A percentile compares a stretch with the other conserved stretches of the same genome.
These are phyloP conservation scores for Suhomyces panamericanus DNA, from an alignment of 1,139 yeast species.

Conservation along the genomic window DNA sequence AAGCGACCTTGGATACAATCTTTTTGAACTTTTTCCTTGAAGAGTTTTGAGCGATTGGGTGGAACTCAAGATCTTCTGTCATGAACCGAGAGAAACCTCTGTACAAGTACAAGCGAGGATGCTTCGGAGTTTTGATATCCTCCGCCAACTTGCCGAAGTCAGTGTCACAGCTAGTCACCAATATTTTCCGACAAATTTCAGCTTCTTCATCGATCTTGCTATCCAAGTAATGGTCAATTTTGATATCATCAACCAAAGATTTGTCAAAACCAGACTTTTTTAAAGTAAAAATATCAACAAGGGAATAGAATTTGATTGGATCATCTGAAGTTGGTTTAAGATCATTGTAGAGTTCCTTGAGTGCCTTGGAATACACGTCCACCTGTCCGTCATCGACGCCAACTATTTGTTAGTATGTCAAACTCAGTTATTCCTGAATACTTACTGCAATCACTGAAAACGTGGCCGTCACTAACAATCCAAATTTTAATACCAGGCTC, in stretches of 20 bases:
- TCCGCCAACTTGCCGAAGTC: constrained; percentile 36
- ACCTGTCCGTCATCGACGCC: constrained; percentile 55
- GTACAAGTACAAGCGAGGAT: constrained; percentile 52
- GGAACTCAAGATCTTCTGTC: constrained; percentile 54
- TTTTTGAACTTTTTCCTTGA: constrained; percentile 54
- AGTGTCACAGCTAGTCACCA: constrained; percentile 42
- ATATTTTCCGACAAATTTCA: constrained; percentile 39
- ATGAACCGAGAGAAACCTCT: constrained; percentile 61
- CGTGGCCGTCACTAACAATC: constrained; percentile 68
- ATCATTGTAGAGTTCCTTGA: constrained; percentile 40
- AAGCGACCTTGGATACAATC: constrained; percentile 53
- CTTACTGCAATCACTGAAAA: constrained; percentile 60
- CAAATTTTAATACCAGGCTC: constrained; percentile 56
- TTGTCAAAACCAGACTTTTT: constrained; percentile 19
- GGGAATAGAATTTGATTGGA: constrained; percentile 34
- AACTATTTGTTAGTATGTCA: constrained; percentile 22
- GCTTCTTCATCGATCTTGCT: constrained; percentile 37
- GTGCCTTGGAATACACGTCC: constrained; percentile 45
- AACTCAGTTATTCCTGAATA: constrained; percentile 2
- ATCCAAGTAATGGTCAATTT: constrained; percentile 34
- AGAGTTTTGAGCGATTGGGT: constrained; percentile 35
- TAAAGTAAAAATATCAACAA: constrained; percentile 38
- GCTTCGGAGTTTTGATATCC: constrained; percentile 42
- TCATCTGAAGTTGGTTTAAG: constrained; percentile 29
- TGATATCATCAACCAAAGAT: constrained; percentile 22